These are phyloP conservation scores for Dissoconium aciculare DNA, from an alignment of 2,329 filamentous ascomycete species.

Conservation along the genomic window DNA sequence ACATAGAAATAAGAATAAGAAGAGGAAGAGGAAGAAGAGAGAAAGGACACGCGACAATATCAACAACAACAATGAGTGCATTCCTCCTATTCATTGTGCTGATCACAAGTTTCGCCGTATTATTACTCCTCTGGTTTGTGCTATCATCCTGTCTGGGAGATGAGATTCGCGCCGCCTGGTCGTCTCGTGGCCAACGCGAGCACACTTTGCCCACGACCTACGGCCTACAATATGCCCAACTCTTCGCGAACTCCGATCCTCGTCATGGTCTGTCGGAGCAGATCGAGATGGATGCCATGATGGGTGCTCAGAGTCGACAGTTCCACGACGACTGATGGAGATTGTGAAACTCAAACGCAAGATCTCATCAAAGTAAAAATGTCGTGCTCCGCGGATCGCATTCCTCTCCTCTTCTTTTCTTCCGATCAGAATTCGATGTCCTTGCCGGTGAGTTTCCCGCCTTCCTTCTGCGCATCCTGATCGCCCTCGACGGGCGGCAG, in stretches of 20 bases:
- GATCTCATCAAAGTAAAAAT: too few species aligned
- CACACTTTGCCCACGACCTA: slow-evolving; percentile 33
- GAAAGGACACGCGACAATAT: too few species aligned
- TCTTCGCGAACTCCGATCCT: slow-evolving; percentile 38
- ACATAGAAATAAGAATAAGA: too few species aligned
- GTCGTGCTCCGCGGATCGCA: too few species aligned
- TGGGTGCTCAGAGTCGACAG: slow-evolving; percentile 26
- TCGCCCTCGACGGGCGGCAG: slow-evolving; percentile 76
- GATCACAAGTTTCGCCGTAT: slow-evolving; percentile 13
- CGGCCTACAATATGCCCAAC: slow-evolving; percentile 41
- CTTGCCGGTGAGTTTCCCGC: slow-evolving; percentile 41
- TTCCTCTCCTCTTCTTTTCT: neutral
- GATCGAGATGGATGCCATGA: slow-evolving; percentile 48
- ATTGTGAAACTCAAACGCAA: too few species aligned
- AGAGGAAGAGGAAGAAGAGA: too few species aligned
- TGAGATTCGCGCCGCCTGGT: slow-evolving; percentile 33
- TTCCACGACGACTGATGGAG: neutral
- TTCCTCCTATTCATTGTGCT: slow-evolving; percentile 13
- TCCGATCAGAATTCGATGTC: slow-evolving; percentile 56
- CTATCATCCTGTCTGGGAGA: slow-evolving; percentile 42
- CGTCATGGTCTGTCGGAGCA: slow-evolving; percentile 43
- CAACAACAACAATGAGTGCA: slow-evolving; percentile 9
- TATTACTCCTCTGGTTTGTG: slow-evolving; percentile 33
- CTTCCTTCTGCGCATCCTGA: slow-evolving; percentile 42
- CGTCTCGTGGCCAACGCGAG: slow-evolving; percentile 25